A percentile compares a stretch with the other conserved stretches of the same genome.
These are phyloP conservation scores for Cyclocybe cylindracea DNA, from an alignment of 768 basidiomycete genomes.

Conservation along the genomic window DNA sequence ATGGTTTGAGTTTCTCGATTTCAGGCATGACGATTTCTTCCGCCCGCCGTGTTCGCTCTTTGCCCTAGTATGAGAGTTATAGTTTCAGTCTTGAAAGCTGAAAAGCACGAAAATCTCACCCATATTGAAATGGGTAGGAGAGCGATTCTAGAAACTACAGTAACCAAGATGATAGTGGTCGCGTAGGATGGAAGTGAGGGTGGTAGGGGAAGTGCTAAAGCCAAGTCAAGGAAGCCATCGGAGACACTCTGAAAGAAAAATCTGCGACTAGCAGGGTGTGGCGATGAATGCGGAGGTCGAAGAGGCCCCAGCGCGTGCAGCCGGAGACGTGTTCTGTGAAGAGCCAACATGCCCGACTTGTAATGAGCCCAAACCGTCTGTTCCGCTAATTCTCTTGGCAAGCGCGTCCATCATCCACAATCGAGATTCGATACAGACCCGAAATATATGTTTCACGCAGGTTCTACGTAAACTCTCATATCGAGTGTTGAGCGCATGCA, in stretches of 20 bases:
- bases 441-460: not conserved
- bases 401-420: not conserved
- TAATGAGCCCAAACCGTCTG: not conserved
- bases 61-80: conserved; percentile 44
- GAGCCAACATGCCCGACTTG: conserved; percentile 29
- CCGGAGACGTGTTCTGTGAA: conserved; percentile 30
- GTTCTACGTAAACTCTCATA: conserved; percentile 4
- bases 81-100: conserved; percentile 8
- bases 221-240: conserved; percentile 76
- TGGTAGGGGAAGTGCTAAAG: conserved; percentile 73
- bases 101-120: conserved; percentile 44
- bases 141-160: conserved; percentile 58
- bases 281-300: conserved; percentile 11
- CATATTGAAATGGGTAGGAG: conserved; percentile 77
- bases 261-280: conserved; percentile 19
- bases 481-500: conserved; percentile 2
- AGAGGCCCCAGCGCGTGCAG: conserved; percentile 14
- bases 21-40: conserved; percentile 65
- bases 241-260: conserved; percentile 45
- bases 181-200: conserved; percentile 70
- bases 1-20: conserved; percentile 49
- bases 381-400: not conserved
- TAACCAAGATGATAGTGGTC: conserved; percentile 71
- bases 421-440: not conserved
- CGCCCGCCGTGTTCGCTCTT: conserved; percentile 56